Conservation (phyloP, 1,139 yeast species). For the Eremothecium sinecaudum region DNA sequence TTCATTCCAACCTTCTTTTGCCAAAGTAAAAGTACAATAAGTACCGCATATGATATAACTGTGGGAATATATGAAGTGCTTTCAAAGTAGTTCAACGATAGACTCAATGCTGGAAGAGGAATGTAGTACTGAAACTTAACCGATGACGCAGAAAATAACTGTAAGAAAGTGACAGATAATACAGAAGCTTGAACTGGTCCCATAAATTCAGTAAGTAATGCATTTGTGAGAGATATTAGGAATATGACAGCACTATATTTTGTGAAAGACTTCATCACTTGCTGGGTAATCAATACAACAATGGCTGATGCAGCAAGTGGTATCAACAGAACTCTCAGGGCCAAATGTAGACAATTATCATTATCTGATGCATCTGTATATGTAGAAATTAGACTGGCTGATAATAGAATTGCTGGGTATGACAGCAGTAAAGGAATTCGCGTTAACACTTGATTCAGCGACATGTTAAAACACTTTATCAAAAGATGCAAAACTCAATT, state of each 20-base stretch:
- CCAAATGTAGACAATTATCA: slow-evolving; percentile 10
- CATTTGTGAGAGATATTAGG: slow-evolving; percentile 14
- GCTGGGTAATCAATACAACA: slow-evolving; percentile 10
- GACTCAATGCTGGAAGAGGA: slow-evolving; percentile 12
- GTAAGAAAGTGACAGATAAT: slow-evolving; percentile 16
- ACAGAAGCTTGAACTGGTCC: slow-evolving; percentile 25
- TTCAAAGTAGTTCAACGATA: slow-evolving; percentile 9
- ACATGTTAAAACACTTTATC: background rate
- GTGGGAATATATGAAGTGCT: slow-evolving; percentile 7
- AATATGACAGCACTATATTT: slow-evolving; percentile 9
- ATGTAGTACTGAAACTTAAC: slow-evolving; percentile 6
- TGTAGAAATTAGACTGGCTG: slow-evolving; percentile 28
- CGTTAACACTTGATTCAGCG: slow-evolving; percentile 11
- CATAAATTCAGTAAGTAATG: slow-evolving; percentile 17
- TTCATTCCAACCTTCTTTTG: slow-evolving; percentile 6
- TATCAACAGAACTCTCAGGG: slow-evolving; percentile 15
- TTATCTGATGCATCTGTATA: slow-evolving; percentile 7
- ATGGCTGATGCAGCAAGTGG: slow-evolving; percentile 27
- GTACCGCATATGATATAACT: slow-evolving; percentile 6
- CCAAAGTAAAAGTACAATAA: slow-evolving; percentile 6
- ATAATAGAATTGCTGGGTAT: slow-evolving; percentile 32
- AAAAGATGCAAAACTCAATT: too few species aligned
- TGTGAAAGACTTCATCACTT: slow-evolving; percentile 9
- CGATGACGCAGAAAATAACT: slow-evolving; percentile 8
- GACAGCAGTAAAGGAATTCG: slow-evolving; percentile 32